Evolutionary conservation across 495 filamentous ascomycete genomes (phyloP).

Genomic region (Penicillium psychrofluorescens): DNA sequence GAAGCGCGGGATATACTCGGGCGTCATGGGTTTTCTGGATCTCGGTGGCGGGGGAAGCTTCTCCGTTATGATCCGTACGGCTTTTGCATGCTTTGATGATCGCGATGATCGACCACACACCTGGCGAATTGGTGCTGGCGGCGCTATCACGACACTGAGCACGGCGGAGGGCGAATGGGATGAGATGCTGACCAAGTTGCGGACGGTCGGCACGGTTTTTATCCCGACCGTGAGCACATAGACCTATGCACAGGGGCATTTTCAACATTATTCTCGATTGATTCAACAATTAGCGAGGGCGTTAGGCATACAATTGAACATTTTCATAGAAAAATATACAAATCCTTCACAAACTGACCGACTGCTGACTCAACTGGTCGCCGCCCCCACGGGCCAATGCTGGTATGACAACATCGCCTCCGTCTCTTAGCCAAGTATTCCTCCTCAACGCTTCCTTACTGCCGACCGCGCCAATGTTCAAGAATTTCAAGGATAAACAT

Average conservation of each 20-base stretch:
- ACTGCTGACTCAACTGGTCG: no score
- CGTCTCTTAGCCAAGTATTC: no score
- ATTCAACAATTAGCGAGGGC: no score
- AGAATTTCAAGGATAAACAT: conserved; percentile 34
- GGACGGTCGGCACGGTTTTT: conserved; percentile 52
- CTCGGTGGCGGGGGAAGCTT: conserved; percentile 80
- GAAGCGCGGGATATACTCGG: conserved; percentile 74
- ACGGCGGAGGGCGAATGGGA: conserved; percentile 73
- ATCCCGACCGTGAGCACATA: conserved; percentile 8
- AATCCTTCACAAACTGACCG: no score
- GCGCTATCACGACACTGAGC: conserved; percentile 78
- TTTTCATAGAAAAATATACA: no score
- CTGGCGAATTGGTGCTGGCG: conserved; percentile 84
- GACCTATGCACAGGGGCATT: no score
- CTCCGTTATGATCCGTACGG: conserved; percentile 76
- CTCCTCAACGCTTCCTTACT: no score
- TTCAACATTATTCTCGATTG: no score
- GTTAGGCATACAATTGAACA: no score
- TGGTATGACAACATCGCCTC: no score
- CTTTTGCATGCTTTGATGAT: conserved; percentile 50
- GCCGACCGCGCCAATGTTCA: conserved; percentile 21
- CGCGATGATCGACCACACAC: conserved; percentile 49
- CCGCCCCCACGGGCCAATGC: no score
- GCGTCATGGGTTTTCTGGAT: conserved; percentile 83
- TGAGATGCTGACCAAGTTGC: conserved; percentile 83